phyloP scores from a whole-genome alignment of 257 asterid genomes.

The Solanum neorickii region DNA sequence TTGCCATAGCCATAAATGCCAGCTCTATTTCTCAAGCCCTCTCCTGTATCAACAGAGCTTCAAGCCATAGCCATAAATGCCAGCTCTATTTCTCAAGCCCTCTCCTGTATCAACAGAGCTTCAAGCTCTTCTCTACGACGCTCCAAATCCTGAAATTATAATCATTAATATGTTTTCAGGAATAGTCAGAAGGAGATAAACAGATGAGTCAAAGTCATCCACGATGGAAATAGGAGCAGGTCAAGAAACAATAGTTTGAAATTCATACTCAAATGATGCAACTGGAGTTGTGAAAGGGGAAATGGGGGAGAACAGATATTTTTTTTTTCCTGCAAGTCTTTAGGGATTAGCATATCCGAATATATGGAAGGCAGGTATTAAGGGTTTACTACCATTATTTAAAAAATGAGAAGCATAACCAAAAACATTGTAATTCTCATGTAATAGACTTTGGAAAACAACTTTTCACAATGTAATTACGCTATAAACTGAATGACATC shows the following conservation, averaged over 20 bases:
- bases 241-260: not conserved
- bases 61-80: constrained; percentile 18
- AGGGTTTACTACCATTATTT: not conserved
- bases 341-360: not conserved
- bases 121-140: constrained; percentile 80
- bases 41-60: constrained; percentile 42
- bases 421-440: not conserved
- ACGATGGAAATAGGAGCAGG: not conserved
- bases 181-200: not conserved
- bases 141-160: constrained; percentile 60
- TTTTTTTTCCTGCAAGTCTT: not conserved
- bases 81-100: constrained; percentile 21
- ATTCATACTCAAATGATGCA: not conserved
- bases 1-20: not conserved
- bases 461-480: not conserved
- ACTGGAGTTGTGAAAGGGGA: not conserved
- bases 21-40: constrained; percentile 21
- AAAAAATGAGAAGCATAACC: not conserved
- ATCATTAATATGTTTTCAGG: not conserved
- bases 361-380: not conserved
- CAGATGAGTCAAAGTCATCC: not conserved
- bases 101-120: constrained; percentile 37
- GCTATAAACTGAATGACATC: not conserved
- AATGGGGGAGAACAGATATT: not conserved
- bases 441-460: not conserved